A percentile compares a stretch with the other conserved stretches of the same genome.
Evolutionary conservation across 2,329 filamentous ascomycete genomes (phyloP).

Genomic region (Myrmaecium sp.): DNA sequence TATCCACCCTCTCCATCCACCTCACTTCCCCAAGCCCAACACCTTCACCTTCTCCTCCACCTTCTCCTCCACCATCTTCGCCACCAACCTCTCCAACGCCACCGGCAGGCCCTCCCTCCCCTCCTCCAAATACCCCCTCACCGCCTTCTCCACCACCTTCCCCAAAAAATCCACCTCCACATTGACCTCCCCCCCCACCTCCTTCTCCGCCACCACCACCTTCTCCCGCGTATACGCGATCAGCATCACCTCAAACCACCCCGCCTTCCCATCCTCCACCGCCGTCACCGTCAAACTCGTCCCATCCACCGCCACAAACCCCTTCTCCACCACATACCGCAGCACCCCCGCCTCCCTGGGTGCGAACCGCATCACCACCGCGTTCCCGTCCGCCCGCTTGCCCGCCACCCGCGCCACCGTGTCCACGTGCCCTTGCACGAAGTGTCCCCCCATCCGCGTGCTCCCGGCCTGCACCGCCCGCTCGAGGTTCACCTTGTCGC

Average conservation of each 20-base stretch:
- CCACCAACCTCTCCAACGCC: conserved; percentile 34
- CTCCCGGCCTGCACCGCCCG: conserved; percentile 77
- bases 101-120: conserved; percentile 32
- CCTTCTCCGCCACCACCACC: conserved; percentile 67
- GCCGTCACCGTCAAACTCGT: conserved; percentile 84
- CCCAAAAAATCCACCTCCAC: conserved; percentile 82
- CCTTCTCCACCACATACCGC: conserved; percentile 88
- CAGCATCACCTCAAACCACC: conserved; percentile 91
- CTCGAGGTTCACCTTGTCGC: conserved; percentile 75
- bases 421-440: conserved; percentile 96
- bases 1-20: no score
- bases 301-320: conserved; percentile 85
- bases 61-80: conserved; percentile 57
- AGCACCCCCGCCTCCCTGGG: conserved; percentile 54
- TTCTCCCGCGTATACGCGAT: conserved; percentile 93
- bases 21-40: conserved; percentile 20
- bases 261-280: conserved; percentile 62
- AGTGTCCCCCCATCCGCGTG: conserved; percentile 95
- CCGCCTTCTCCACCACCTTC: conserved; percentile 81
- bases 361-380: conserved; percentile 67
- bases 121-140: conserved; percentile 59
- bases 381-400: conserved; percentile 70
- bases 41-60: conserved; percentile 45
- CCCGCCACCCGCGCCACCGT: conserved; percentile 61
- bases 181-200: conserved; percentile 66